phyloP scores from a whole-genome alignment of 2,329 filamentous ascomycete species.

The Huntiella bhutanensis region DNA sequence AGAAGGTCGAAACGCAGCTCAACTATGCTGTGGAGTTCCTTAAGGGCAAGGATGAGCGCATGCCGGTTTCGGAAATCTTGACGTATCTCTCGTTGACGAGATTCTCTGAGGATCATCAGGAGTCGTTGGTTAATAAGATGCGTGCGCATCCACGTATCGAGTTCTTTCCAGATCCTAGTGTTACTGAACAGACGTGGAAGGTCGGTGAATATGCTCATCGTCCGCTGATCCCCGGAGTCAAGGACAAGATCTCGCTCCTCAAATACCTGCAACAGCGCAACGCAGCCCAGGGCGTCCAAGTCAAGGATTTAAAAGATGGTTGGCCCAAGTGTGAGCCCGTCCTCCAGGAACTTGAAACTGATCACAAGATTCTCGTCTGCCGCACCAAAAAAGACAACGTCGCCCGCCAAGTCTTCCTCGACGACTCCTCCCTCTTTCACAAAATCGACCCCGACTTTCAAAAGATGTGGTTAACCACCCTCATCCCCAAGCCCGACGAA shows the following conservation, averaged over 20 bases:
- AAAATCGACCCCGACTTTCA: constrained; percentile 67
- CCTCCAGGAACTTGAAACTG: constrained; percentile 57
- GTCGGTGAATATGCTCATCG: constrained; percentile 64
- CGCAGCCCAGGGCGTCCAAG: constrained; percentile 60
- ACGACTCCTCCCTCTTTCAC: constrained; percentile 62
- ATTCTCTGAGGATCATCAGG: constrained; percentile 40
- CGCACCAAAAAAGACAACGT: constrained; percentile 84
- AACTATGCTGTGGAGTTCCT: constrained; percentile 73
- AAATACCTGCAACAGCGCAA: constrained; percentile 63
- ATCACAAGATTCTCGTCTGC: constrained; percentile 67
- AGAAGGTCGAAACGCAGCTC: constrained; percentile 71
- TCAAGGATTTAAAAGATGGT: constrained; percentile 88
- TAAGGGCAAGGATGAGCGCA: constrained; percentile 48
- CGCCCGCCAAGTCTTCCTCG: constrained; percentile 71
- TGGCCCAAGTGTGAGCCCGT: constrained; percentile 72
- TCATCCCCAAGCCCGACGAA: constrained; percentile 56
- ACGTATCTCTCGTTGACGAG: constrained; percentile 58
- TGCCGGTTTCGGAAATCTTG: constrained; percentile 58
- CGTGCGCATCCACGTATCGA: constrained; percentile 41
- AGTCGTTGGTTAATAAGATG: constrained; percentile 48
- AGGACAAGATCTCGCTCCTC: constrained; percentile 57
- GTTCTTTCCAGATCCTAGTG: constrained; percentile 34
- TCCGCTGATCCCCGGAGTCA: constrained; percentile 64
- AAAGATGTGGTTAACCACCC: constrained; percentile 63
- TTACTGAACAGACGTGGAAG: constrained; percentile 48